These are phyloP conservation scores for Roridomyces roridus DNA, from an alignment of 768 basidiomycete species.

Conservation along the genomic window DNA sequence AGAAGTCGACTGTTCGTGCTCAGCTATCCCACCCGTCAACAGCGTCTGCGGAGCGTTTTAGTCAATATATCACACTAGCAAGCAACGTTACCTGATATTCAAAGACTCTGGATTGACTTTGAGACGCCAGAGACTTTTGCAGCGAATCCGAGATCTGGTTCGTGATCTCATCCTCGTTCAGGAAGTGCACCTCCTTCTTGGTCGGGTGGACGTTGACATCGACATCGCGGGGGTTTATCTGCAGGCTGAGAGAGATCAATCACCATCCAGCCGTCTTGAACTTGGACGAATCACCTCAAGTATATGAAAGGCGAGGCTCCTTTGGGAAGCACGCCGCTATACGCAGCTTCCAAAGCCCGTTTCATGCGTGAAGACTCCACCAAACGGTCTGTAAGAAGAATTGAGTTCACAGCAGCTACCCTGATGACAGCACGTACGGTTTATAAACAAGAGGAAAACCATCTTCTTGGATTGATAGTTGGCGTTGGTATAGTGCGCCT, in stretches of 20 bases:
- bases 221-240: constrained; percentile 85
- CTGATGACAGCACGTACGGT: constrained; percentile 62
- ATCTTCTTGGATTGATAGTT: constrained; percentile 91
- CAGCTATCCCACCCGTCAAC: constrained; percentile 58
- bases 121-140: constrained; percentile 65
- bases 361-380: constrained; percentile 91
- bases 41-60: constrained; percentile 57
- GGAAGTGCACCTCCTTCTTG: constrained; percentile 94
- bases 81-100: constrained; percentile 65
- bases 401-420: not conserved
- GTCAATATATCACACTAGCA: not conserved
- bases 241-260: constrained; percentile 54
- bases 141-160: constrained; percentile 77
- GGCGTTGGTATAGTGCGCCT: constrained; percentile 81
- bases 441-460: constrained; percentile 90
- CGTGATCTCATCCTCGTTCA: constrained; percentile 88
- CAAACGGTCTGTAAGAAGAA: constrained; percentile 69
- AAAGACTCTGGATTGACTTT: constrained; percentile 71
- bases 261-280: not conserved
- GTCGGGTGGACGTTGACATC: constrained; percentile 99
- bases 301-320: constrained; percentile 93
- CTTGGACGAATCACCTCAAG: constrained; percentile 64
- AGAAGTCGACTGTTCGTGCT: constrained; percentile 30
- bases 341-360: constrained; percentile 85
- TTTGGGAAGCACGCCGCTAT: constrained; percentile 86